These are phyloP conservation scores for Arctium lappa DNA, from an alignment of 129 eudicot species.

Conservation along the genomic window DNA sequence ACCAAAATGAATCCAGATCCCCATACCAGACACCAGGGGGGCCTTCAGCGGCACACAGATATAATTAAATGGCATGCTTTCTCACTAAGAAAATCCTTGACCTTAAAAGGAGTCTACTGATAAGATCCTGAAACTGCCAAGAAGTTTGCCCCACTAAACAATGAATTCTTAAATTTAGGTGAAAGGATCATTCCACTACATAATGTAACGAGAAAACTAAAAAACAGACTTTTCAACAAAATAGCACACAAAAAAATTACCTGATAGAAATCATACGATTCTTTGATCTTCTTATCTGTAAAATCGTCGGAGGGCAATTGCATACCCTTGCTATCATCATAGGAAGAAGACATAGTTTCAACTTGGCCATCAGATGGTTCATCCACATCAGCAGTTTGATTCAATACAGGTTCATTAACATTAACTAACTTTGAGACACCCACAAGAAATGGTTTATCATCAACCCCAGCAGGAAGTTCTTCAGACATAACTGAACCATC, in stretches of 20 bases:
- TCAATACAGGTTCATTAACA: slow-evolving; percentile 25
- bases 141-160: not conserved
- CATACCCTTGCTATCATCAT: slow-evolving; percentile 43
- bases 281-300: slow-evolving; percentile 42
- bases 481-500: slow-evolving; percentile 10
- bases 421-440: slow-evolving; percentile 20
- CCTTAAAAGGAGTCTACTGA: not conserved
- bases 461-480: slow-evolving; percentile 17
- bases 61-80: not conserved
- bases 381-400: slow-evolving; percentile 40
- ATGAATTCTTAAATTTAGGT: not conserved
- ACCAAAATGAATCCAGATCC: not conserved
- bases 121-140: not conserved
- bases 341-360: slow-evolving; percentile 46
- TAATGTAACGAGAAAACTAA: not conserved
- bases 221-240: not conserved
- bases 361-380: slow-evolving; percentile 42
- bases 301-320: slow-evolving; percentile 22
- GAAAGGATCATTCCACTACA: not conserved
- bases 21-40: not conserved
- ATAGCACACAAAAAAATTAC: slow-evolving; percentile 30
- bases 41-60: not conserved
- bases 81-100: not conserved
- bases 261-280: slow-evolving; percentile 87
- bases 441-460: slow-evolving; percentile 27